Evolutionary conservation across 164 flowering plant species (phyloP).

Genomic region (Nelumbo lutea): DNA sequence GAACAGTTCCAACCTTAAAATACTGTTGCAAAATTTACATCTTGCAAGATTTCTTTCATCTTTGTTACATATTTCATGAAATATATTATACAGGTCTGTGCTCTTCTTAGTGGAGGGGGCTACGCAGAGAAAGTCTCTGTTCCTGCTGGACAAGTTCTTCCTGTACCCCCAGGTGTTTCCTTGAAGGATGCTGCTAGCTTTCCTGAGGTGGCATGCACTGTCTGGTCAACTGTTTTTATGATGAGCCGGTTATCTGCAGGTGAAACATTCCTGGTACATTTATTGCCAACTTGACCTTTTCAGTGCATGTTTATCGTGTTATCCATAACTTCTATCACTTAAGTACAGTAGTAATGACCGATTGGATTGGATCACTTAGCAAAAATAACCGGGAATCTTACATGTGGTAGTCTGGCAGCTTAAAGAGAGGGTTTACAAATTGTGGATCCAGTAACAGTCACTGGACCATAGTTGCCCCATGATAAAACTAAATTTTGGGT

Average conservation of each 20-base stretch:
- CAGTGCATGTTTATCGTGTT: neutral
- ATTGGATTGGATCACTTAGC: neutral
- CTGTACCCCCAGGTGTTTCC: conserved; percentile 78
- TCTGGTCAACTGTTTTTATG: conserved; percentile 98
- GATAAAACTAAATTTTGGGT: neutral
- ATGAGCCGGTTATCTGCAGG: conserved; percentile 67
- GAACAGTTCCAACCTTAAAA: too few relatives aligned
- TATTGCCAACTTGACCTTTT: neutral
- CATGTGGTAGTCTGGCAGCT: too few relatives aligned
- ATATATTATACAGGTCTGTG: conserved; percentile 70
- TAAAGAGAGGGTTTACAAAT: too few relatives aligned
- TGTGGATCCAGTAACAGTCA: neutral
- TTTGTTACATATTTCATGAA: neutral
- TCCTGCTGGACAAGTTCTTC: conserved; percentile 83
- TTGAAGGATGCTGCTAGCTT: conserved; percentile 80
- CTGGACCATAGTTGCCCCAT: too few relatives aligned
- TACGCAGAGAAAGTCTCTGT: conserved; percentile 96
- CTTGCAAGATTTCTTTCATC: neutral
- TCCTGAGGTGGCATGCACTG: conserved; percentile 98
- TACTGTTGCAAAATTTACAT: too few relatives aligned
- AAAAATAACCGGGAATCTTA: too few relatives aligned
- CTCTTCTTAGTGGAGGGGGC: conserved; percentile 90
- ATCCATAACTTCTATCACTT: neutral
- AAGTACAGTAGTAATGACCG: neutral
- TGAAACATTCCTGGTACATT: conserved; percentile 73